Evolutionary conservation across 345 rosid species (phyloP).

Genomic region (Cardamine resedifolia): DNA sequence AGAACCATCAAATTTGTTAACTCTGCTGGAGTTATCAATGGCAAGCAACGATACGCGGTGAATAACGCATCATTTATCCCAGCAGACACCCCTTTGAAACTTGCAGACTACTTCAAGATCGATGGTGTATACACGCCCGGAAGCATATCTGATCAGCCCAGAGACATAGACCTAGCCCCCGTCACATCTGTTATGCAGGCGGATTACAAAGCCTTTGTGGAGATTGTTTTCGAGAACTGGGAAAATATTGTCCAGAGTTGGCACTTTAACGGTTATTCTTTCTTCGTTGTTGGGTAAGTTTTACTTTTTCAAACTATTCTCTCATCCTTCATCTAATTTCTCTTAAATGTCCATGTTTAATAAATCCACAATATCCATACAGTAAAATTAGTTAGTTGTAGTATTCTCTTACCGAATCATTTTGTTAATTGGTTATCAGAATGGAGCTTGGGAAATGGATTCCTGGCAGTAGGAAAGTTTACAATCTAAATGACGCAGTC

Average conservation of each 20-base stretch:
- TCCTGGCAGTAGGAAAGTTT: constrained; percentile 47
- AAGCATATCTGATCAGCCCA: constrained; percentile 62
- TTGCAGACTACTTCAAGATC: constrained; percentile 82
- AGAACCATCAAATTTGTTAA: constrained; percentile 59
- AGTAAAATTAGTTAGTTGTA: not conserved
- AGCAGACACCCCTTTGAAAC: constrained; percentile 77
- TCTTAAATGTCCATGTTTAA: too few species aligned
- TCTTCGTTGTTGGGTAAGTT: constrained; percentile 82
- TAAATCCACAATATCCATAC: too few species aligned
- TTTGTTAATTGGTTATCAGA: constrained; percentile 34
- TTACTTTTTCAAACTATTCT: not conserved
- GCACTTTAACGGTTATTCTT: constrained; percentile 72
- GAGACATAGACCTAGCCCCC: constrained; percentile 51
- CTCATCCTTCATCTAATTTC: not conserved
- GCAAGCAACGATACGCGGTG: constrained; percentile 76
- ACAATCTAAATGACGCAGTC: constrained; percentile 69
- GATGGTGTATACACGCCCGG: constrained; percentile 59
- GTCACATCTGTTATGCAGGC: constrained; percentile 68
- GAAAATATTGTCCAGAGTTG: constrained; percentile 72
- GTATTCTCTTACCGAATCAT: not conserved
- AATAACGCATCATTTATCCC: constrained; percentile 69
- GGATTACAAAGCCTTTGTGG: constrained; percentile 60
- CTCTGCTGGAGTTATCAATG: constrained; percentile 69
- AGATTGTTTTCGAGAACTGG: constrained; percentile 62
- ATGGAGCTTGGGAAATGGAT: constrained; percentile 88